Base-by-base conservation (phyloP, 2,329 filamentous ascomycete genomes). In the Fusarium proliferatum region DNA sequence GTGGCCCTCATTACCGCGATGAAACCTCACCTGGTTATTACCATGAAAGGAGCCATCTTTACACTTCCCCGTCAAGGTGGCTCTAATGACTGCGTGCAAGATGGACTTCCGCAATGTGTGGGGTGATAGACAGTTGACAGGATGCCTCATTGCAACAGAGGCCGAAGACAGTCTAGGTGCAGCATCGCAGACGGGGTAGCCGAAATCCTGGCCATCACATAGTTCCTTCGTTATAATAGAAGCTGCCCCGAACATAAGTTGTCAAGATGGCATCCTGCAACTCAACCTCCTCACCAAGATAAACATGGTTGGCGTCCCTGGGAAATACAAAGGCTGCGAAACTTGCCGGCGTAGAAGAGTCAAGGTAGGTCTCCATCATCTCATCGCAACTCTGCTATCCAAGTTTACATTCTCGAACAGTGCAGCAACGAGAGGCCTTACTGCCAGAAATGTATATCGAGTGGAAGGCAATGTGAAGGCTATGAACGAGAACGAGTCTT, bases 261-360 rank as follows among this genome's bases (percentile, higher is more conserved):
- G 30, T 23, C 28, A 53, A 46, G 26, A 34, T 30, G 34, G 23
- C 16, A 70, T 17, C 56, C 53, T 43, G 26, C n/a, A 60, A 48
- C 48, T 30, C 36, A 52, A 48, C 43, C 28, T 57, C 58, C 39
- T 57, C 26, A 48, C 28, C 46, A 9, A 70, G 46, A 71, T 77
- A 83, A 83, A 63, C 41, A 90, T 90, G 89, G 89, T 90, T 72
- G 89, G 89, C 60, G 89, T 91, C 65, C 86, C 88, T 42, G 89
- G 89, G 58, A 91, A 90, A 80, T 91, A 88, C 79, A 90, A 90
- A 80, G 89, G 89, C 42, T 91, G 89, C 81, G 89, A 90, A 80
- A 91, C 89, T 33, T 91, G 89, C 78, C 84, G 89, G 55, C 82
- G 84, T 34, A 83, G 89, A 58, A 85, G 90, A 79, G 89, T 91